Percentiles rank a stretch among this genome's conserved stretches.
phyloP scores from a whole-genome alignment of 148 eudicot genomes.

The Camellia japonica region DNA sequence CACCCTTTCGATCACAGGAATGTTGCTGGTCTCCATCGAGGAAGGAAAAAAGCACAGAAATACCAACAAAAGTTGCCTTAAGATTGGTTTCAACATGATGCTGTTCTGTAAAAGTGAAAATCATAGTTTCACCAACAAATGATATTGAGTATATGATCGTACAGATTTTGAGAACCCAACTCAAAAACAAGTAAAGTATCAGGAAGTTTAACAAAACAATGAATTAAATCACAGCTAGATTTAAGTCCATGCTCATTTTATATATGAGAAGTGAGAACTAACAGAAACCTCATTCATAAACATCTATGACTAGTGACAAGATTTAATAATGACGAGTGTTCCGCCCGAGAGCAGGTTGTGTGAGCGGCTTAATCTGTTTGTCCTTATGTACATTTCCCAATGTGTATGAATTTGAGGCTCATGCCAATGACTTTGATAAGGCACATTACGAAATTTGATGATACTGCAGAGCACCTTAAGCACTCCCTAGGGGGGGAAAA shows the following conservation, averaged over 20 bases:
- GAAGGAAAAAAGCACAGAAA: constrained; percentile 58
- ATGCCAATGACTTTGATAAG: too few species aligned
- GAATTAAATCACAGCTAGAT: background rate
- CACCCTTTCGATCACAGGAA: constrained; percentile 22
- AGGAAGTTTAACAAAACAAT: background rate
- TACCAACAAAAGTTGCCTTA: constrained; percentile 56
- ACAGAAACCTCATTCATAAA: background rate
- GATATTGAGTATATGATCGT: background rate
- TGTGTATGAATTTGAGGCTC: background rate
- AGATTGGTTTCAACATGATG: constrained; percentile 84
- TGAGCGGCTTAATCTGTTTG: background rate
- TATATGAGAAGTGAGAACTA: background rate
- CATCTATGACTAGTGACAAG: background rate
- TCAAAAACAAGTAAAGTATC: background rate
- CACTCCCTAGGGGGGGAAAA: background rate
- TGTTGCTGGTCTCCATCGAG: constrained; percentile 54
- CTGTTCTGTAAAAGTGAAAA: constrained; percentile 54
- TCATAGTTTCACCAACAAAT: constrained; percentile 12
- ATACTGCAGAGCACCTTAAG: background rate
- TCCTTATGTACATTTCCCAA: background rate
- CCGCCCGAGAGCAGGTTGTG: background rate
- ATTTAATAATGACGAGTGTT: background rate
- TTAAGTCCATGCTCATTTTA: background rate
- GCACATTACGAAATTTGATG: background rate
- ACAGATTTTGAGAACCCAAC: background rate